A percentile compares a stretch with the other conserved stretches of the same genome.
Conservation (phyloP, 2,329 filamentous ascomycete species). For the Alternaria brassicicola region DNA sequence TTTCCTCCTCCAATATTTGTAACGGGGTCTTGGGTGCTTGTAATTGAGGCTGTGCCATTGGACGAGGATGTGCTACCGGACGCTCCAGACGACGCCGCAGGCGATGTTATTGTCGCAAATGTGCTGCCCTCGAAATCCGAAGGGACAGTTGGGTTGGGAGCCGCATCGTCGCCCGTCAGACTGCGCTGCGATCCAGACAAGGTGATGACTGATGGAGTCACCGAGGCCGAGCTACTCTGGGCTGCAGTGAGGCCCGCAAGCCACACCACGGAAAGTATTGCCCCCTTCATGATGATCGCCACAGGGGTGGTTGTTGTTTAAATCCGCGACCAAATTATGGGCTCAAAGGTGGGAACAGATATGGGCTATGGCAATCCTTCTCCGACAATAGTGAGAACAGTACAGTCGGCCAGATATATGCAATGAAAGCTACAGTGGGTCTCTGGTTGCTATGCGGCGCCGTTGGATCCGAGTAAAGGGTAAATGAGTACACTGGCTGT, state of each 20-base stretch:
- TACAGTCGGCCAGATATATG: background rate
- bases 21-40: constrained; percentile 25
- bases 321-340: background rate
- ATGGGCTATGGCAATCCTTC: background rate
- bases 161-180: constrained; percentile 26
- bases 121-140: constrained; percentile 39
- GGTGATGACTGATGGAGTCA: constrained; percentile 32
- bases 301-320: constrained; percentile 5
- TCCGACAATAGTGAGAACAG: background rate
- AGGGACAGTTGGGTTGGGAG: constrained; percentile 34
- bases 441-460: constrained; percentile 1
- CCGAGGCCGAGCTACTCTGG: constrained; percentile 31
- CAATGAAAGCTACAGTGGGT: background rate
- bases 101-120: constrained; percentile 28
- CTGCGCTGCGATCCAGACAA: constrained; percentile 29
- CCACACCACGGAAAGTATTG: constrained; percentile 29
- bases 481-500: background rate
- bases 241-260: constrained; percentile 32
- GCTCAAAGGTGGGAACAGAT: background rate
- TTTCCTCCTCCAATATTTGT: constrained; percentile 38
- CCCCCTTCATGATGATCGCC: constrained; percentile 31
- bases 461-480: constrained; percentile 2
- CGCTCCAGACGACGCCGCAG: constrained; percentile 10
- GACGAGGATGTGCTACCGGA: constrained; percentile 23
- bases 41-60: constrained; percentile 26